These are phyloP conservation scores for Symmetrospora coprosmae DNA, from an alignment of 768 basidiomycete species.

Conservation along the genomic window DNA sequence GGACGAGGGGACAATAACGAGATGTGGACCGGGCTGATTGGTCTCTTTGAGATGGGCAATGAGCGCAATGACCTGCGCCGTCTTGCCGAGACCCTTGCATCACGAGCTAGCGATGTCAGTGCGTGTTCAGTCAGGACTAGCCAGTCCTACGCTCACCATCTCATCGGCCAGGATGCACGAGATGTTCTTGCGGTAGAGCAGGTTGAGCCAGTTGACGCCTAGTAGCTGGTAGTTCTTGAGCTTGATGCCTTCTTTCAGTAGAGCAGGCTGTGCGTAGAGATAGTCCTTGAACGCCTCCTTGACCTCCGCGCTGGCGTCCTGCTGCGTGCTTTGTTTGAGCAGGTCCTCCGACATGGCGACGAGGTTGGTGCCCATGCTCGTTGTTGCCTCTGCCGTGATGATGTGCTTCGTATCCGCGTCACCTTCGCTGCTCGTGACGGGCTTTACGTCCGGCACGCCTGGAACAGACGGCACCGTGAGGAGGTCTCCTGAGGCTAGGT, in stretches of 20 bases:
- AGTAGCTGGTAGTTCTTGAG: slow-evolving; percentile 94
- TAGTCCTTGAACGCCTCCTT: slow-evolving; percentile 43
- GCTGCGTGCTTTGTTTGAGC: slow-evolving; percentile 32
- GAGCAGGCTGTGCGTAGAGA: slow-evolving; percentile 57
- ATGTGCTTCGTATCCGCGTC: slow-evolving; percentile 29
- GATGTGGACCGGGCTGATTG: slow-evolving; percentile 60
- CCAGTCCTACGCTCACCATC: slow-evolving; percentile 58
- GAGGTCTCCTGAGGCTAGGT: not conserved
- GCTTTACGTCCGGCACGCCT: slow-evolving; percentile 29
- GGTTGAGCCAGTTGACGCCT: slow-evolving; percentile 92
- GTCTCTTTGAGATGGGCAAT: slow-evolving; percentile 72
- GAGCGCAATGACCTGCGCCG: slow-evolving; percentile 96
- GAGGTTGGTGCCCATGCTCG: slow-evolving; percentile 31
- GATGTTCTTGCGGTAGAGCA: slow-evolving; percentile 61
- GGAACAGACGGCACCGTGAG: too few relatives aligned
- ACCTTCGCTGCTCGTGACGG: slow-evolving; percentile 45
- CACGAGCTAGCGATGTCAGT: not conserved
- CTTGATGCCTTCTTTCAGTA: slow-evolving; percentile 48
- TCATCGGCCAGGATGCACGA: slow-evolving; percentile 97
- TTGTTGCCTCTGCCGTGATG: slow-evolving; percentile 17
- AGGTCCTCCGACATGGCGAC: slow-evolving; percentile 36
- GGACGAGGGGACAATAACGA: slow-evolving; percentile 94
- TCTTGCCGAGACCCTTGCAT: slow-evolving; percentile 81
- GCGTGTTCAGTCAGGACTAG: not conserved
- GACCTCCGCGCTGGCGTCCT: slow-evolving; percentile 30